These are phyloP conservation scores for Exidia glandulosa DNA, from an alignment of 768 basidiomycete species.

Conservation along the genomic window DNA sequence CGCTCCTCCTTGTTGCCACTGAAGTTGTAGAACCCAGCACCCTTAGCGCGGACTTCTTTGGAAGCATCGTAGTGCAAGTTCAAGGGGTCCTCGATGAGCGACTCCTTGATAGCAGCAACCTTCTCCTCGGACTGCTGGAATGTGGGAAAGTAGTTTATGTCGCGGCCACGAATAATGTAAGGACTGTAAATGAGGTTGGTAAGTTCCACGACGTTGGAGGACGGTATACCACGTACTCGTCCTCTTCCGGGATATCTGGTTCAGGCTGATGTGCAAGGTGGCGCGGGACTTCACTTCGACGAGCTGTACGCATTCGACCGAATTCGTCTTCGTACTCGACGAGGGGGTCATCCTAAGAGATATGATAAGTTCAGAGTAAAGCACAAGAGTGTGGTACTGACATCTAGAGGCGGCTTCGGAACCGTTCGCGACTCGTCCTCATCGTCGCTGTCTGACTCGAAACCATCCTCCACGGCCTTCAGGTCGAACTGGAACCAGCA, in stretches of 20 bases:
- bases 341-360: constrained; percentile 65
- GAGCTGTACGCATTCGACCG: constrained; percentile 59
- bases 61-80: constrained; percentile 73
- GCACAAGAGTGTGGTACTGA: constrained; percentile 25
- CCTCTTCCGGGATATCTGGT: constrained; percentile 38
- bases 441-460: constrained; percentile 63
- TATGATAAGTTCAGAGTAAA: neutral
- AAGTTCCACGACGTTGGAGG: neutral
- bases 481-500: constrained; percentile 47
- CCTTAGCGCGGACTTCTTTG: constrained; percentile 74
- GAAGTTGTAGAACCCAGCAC: constrained; percentile 89
- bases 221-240: constrained; percentile 36
- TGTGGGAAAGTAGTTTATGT: constrained; percentile 66
- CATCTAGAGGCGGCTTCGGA: constrained; percentile 31
- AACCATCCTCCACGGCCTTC: constrained; percentile 36
- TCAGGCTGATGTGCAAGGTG: constrained; percentile 39
- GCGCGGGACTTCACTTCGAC: constrained; percentile 67
- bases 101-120: constrained; percentile 60
- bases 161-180: constrained; percentile 40
- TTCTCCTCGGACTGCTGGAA: constrained; percentile 79
- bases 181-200: constrained; percentile 29
- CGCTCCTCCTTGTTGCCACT: constrained; percentile 76
- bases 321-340: constrained; percentile 85
- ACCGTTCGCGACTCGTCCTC: constrained; percentile 67
- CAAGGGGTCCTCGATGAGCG: constrained; percentile 58